Conservation (phyloP, 805 yeast genomes). For the Yarrowia osloensis region DNA sequence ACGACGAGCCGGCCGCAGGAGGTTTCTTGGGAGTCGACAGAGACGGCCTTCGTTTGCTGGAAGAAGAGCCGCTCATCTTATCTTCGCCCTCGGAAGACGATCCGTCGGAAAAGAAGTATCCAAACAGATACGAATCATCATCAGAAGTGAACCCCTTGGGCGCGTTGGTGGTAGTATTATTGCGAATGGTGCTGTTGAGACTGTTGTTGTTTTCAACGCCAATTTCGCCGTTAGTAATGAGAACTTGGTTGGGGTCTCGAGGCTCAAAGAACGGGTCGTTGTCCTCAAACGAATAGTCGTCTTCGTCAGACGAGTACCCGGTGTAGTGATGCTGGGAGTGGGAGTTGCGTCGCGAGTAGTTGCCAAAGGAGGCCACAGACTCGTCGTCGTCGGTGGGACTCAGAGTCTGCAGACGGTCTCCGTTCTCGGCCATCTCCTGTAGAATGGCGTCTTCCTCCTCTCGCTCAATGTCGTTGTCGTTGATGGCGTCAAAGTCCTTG, state of each 20-base stretch:
- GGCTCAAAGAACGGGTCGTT: slow-evolving; percentile 30
- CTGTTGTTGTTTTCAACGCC: slow-evolving; percentile 14
- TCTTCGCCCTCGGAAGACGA: slow-evolving; percentile 17
- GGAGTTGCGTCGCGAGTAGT: slow-evolving; percentile 20
- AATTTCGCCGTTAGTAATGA: slow-evolving; percentile 30
- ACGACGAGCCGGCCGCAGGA: slow-evolving; percentile 18
- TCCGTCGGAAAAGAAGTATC: slow-evolving; percentile 27
- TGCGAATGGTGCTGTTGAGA: slow-evolving; percentile 9
- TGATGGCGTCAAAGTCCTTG: slow-evolving; percentile 33
- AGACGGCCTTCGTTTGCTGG: slow-evolving; percentile 2
- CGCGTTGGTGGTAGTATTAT: not conserved
- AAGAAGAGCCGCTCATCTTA: not conserved
- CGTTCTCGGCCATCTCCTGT: slow-evolving; percentile 19
- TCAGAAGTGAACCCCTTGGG: slow-evolving; percentile 16
- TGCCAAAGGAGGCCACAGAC: slow-evolving; percentile 18
- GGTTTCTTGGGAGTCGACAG: slow-evolving; percentile 22
- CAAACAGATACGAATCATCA: slow-evolving; percentile 27
- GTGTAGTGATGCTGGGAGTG: slow-evolving; percentile 26
- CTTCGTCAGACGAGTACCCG: slow-evolving; percentile 27
- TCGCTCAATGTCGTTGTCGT: slow-evolving; percentile 40
- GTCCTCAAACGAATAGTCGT: slow-evolving; percentile 26
- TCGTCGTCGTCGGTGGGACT: slow-evolving; percentile 17
- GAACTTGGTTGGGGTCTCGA: slow-evolving; percentile 30
- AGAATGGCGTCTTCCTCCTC: slow-evolving; percentile 30
- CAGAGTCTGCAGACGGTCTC: slow-evolving; percentile 11